Base-by-base conservation (phyloP, 805 yeast genomes). In the Zygotorulaspora chibaensis region DNA sequence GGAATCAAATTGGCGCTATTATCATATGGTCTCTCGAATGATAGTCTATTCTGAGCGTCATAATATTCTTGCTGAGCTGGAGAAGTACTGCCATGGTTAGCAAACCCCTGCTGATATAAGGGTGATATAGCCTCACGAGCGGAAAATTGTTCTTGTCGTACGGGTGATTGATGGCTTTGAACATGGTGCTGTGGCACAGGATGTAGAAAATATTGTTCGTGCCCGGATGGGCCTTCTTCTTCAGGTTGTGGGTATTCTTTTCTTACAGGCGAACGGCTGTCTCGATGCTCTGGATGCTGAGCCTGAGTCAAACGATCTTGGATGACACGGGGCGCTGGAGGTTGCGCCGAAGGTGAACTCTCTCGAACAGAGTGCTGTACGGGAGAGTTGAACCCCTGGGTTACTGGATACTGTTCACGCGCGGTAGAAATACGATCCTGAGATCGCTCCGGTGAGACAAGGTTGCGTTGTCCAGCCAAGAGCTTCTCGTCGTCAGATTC, bases 131-230 rank as follows among this genome's bases (percentile, higher is more conserved):
- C 8, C 9, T 8, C 33, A 13, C 15, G 33, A 5, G 25, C 25
- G 4, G 25, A 4, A 20, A 29, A 12, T 8, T 29, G 33, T 12
- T 13, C 33, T 12, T 29, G 15, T 6, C 33, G 33, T 13, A 29
- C 33, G 6, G 33, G 33, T 5, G 33, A 29, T 5, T 29, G 33
- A 48, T 10, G 50, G 48, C 40, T 52, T 56, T 16, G 58, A 41
- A 3, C 54, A 56, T 1, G 46, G 53, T 8, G 53, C 54, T 1
- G 58, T 33, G 8, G 20, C 20, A 33, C 36, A 16, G 36, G 16
- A 4, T 12, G 33, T 12, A 9, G 9, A 4, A 29, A 12, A 8
- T 29, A 8, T 4, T 29, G 6, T 3, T 29, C 15, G 15, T 12
- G 15, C 15, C 8, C 15, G 6, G 9, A 6, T 12, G 9, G 9